Percentiles rank a stretch among this genome's conserved stretches.
Conservation (phyloP, 352 stramenopile species). For the Pythium coloratum region DNA sequence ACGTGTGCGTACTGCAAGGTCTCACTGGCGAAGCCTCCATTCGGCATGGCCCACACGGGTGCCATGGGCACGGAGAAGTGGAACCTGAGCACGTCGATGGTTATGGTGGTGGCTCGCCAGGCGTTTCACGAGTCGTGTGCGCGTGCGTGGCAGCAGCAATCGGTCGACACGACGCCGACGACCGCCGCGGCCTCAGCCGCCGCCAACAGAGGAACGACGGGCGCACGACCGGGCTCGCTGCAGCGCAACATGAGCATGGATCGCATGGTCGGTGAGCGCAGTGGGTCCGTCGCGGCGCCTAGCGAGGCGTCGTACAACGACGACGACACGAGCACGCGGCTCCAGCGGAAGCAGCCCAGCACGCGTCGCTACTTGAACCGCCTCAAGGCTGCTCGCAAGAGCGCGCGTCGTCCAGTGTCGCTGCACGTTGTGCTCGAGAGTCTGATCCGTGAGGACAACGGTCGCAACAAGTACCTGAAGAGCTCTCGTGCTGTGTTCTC, state of each 20-base stretch:
- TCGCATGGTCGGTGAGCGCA: conserved; percentile 20
- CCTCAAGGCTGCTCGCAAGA: conserved; percentile 71
- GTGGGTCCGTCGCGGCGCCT: conserved; percentile 12
- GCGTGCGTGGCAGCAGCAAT: conserved; percentile 85
- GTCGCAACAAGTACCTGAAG: conserved; percentile 83
- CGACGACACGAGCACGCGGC: conserved; percentile 27
- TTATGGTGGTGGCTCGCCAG: conserved; percentile 75
- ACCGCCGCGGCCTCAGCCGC: conserved; percentile 3
- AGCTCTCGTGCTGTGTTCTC: conserved; percentile 76
- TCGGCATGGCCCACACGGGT: conserved; percentile 81
- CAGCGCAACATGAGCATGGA: conserved; percentile 22
- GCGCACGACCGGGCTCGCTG: conserved; percentile 4
- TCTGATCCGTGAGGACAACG: conserved; percentile 76
- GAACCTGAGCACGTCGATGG: conserved; percentile 83
- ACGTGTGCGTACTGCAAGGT: conserved; percentile 82
- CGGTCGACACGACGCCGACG: conserved; percentile 49
- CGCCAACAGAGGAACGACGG: neutral
- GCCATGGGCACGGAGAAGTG: conserved; percentile 71
- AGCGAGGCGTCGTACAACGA: conserved; percentile 23
- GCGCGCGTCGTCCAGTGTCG: conserved; percentile 58
- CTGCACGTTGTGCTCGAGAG: conserved; percentile 79
- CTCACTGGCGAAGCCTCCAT: conserved; percentile 76
- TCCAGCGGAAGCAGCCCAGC: conserved; percentile 78
- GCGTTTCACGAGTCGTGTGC: conserved; percentile 87
- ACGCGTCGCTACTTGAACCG: conserved; percentile 78